Conservation (phyloP, 2,329 filamentous ascomycete genomes). For the Pseudogymnoascus sp. region DNA sequence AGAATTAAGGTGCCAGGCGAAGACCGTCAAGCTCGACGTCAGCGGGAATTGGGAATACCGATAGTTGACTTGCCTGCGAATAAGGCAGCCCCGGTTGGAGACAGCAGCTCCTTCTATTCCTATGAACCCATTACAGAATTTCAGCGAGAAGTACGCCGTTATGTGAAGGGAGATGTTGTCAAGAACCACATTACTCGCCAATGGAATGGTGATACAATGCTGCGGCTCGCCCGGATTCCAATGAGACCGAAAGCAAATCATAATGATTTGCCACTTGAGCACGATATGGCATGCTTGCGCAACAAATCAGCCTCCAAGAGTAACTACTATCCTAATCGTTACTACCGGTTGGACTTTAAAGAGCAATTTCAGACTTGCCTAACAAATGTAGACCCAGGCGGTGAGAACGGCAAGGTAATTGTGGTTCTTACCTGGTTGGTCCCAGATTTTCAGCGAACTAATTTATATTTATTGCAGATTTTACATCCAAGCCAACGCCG, state of each 20-base stretch:
- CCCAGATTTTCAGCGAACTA: neutral
- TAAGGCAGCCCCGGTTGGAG: neutral
- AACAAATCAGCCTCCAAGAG: neutral
- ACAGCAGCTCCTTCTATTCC: neutral
- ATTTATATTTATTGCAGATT: conserved; percentile 8
- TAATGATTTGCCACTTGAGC: neutral
- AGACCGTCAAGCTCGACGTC: neutral
- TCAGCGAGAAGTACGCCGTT: conserved; percentile 3
- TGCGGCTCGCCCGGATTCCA: neutral
- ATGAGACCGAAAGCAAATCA: conserved; percentile 1
- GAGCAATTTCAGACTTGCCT: neutral
- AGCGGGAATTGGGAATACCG: neutral
- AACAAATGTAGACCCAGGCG: neutral
- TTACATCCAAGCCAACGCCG: conserved; percentile 17
- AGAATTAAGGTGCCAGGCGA: neutral
- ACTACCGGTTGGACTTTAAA: neutral
- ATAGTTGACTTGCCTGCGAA: neutral
- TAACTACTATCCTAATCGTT: neutral
- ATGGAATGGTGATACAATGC: neutral
- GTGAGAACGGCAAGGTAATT: conserved; percentile 18
- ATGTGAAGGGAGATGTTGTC: neutral
- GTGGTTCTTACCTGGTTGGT: neutral
- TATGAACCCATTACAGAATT: conserved; percentile 2
- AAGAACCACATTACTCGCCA: neutral
- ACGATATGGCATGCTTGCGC: neutral